Evolutionary conservation across 2,329 filamentous ascomycete genomes (phyloP).

Genomic region (Alternaria burnsii): DNA sequence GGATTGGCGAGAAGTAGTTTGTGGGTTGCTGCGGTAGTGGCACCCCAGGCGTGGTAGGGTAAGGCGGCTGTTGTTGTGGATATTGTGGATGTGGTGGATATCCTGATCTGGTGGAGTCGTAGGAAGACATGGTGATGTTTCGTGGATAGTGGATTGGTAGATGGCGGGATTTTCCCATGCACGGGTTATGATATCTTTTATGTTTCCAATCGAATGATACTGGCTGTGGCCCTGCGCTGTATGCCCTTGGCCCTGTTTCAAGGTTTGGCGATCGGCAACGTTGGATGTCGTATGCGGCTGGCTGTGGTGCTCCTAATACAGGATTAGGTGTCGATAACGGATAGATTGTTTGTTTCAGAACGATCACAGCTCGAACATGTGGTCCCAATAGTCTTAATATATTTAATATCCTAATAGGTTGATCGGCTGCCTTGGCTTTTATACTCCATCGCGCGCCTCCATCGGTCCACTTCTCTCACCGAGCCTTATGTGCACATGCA

Average conservation of each 20-base stretch:
- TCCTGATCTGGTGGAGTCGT: conserved; percentile 28
- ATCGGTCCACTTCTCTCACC: conserved; percentile 15
- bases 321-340: not conserved
- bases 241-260: conserved; percentile 9
- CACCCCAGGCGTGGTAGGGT: conserved; percentile 21
- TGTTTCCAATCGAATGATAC: not conserved
- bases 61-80: conserved; percentile 22
- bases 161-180: not conserved
- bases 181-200: conserved; percentile 3
- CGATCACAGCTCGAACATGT: not conserved
- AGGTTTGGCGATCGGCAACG: conserved; percentile 18
- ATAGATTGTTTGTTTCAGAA: not conserved
- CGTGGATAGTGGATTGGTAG: not conserved
- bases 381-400: not conserved
- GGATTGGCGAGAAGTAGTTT: conserved; percentile 15
- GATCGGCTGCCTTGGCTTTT: conserved; percentile 1
- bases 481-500: conserved; percentile 13
- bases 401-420: not conserved
- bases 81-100: conserved; percentile 16
- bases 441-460: conserved; percentile 15
- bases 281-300: conserved; percentile 24
- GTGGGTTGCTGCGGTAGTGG: conserved; percentile 2
- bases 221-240: not conserved
- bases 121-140: conserved; percentile 31
- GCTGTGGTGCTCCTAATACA: conserved; percentile 1